Evolutionary conservation across 176 grass and related monocot genomes (phyloP), one percentile per base, ranked within the genome.

Genomic region (Avena sativa): DNA sequence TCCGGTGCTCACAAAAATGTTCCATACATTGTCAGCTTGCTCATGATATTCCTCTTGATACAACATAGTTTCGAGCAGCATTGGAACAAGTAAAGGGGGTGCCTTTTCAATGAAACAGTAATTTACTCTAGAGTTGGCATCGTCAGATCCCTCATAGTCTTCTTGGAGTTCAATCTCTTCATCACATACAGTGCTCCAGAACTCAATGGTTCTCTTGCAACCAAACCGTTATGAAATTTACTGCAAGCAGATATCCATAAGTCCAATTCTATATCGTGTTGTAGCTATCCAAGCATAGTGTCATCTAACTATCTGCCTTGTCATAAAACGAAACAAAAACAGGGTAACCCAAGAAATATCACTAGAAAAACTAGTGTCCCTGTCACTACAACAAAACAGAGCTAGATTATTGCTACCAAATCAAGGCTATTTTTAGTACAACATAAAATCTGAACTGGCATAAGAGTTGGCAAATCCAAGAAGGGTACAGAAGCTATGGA

Each of bases 31-130:
- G 79, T 95, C 95, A 84, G 93, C 95, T 73, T 91, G 92, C 52
- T 93, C 92, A 78, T 97, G 89, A 88, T 97, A 93, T 76, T 95
- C 92, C 84, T 97, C 92, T 95, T 95, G 91, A 83, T 95, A 93
- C 62, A 97, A 60, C 26, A 95, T 66, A 74, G 95, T 95, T 87
- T 97, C 91, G 48, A 97, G 76, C 60, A 95, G 83, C 91, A 95
- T 90, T 0, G 91, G 92, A 72, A 95, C 92, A 90, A 95, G 95
- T 75, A 77, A 89, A 81, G 91, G 87, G n/a, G 95, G 87, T 52
- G 92, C 95, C 59, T 93, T 94, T 28, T 93, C 92, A 57, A 97
- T 92, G 34, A 94, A 93, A 20, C 70, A 82, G 79, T 87, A 91
- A 79, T 94, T 82, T 50, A 92, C 75, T 84, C 85, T 80, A 81